Percentiles rank a stretch among this genome's conserved stretches.
phyloP scores from a whole-genome alignment of 116 monocot genomes.

The Phalaenopsis hybrid region DNA sequence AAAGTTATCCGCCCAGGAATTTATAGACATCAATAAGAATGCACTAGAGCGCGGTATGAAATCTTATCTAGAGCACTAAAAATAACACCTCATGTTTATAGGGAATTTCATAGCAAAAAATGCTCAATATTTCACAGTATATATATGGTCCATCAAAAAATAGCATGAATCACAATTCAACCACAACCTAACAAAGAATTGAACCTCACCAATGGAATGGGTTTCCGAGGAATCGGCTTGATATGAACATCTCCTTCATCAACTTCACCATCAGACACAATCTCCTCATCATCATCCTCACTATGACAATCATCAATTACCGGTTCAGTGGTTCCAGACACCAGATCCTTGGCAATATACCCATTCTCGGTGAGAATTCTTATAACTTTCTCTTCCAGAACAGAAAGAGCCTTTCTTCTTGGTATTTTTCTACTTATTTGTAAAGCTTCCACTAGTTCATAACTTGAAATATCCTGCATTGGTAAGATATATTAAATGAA shows the following conservation, averaged over 20 bases:
- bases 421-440: constrained; percentile 93
- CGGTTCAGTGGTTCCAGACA: constrained; percentile 29
- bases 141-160: too few species aligned
- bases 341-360: constrained; percentile 62
- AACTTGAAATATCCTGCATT: constrained; percentile 79
- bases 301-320: constrained; percentile 40
- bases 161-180: not conserved
- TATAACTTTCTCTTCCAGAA: constrained; percentile 85
- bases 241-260: constrained; percentile 99
- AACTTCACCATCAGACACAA: constrained; percentile 79
- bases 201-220: constrained; percentile 46
- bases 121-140: too few species aligned
- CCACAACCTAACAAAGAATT: not conserved
- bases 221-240: constrained; percentile 64
- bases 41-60: too few species aligned
- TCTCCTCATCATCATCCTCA: constrained; percentile 81
- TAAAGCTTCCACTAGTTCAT: constrained; percentile 74
- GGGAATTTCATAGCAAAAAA: too few species aligned
- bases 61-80: too few species aligned
- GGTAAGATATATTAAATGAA: not conserved
- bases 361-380: constrained; percentile 81
- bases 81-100: too few species aligned
- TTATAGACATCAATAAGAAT: too few species aligned
- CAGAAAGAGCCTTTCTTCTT: constrained; percentile 80
- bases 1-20: too few species aligned